Evolutionary conservation across 2,329 filamentous ascomycete species (phyloP), one percentile per base, ranked within the genome.

Genomic region (Neoarthrinium moseri): DNA sequence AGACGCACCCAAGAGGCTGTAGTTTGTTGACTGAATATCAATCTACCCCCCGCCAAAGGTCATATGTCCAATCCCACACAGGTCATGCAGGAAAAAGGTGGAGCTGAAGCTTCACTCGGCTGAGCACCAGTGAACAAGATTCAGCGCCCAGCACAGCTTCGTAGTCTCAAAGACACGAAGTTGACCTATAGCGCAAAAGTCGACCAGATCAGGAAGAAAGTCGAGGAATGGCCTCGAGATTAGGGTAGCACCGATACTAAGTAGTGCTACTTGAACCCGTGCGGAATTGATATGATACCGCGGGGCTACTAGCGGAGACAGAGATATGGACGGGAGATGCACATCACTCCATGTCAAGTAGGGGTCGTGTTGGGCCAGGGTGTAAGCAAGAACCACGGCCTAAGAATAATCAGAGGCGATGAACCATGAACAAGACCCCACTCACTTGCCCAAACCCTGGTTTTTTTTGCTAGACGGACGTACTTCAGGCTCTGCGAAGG

Each of bases 291-390:
- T 57, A 52, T 56, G 54, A 57, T 59, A 58, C 56, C 58, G 58
- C 61, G 60, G 60, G 60, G 58, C 58, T 55, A 55, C 58, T 61
- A 55, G 56, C 49, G 54, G 58, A 56, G 58, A 51, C 53, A 36
- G 53, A 56, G 57, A 52, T 54, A 54, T 61, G 56, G 55, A 56
- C 56, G 59, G 58, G 56, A 62, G 54, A 59, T 58, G 57, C 56
- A 59, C 54, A 62, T 61, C 58, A 57, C 51, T 48, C 50, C 52
- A 56, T 51, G 54, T 54, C 41, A 20, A 51, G 53, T 51, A 58
- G 51, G 51, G 54, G 54, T 55, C 52, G 51, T 51, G 53, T 53
- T 54, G 49, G 52, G 50, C 32, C 53, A 52, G 51, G 53, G 49
- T 53, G 18, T 20, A 23, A 43, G 39, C 39, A 34, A 43, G 39